Conservation (phyloP, 2,329 filamentous ascomycete genomes). For the Apiospora sp. region DNA sequence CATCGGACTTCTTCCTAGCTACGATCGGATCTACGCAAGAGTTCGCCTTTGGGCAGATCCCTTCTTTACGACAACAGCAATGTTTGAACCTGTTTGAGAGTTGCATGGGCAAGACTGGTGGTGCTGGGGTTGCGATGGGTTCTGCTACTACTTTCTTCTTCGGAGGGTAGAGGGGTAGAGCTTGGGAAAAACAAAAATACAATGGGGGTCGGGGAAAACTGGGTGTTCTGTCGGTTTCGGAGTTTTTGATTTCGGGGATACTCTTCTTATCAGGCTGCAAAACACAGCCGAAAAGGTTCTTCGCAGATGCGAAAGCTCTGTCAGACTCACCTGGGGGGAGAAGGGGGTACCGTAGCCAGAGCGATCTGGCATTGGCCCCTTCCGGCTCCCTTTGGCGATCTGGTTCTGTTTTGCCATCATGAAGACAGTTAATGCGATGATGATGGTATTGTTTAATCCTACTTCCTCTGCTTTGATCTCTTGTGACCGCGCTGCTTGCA, state of each 20-base stretch:
- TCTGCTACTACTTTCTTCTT: neutral
- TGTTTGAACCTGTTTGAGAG: neutral
- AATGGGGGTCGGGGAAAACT: neutral
- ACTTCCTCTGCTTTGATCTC: neutral
- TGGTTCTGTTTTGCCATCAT: neutral
- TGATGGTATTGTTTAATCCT: constrained; percentile 15
- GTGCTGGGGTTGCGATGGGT: neutral
- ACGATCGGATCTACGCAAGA: neutral
- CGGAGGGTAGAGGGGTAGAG: neutral
- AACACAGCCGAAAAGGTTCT: neutral
- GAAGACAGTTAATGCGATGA: constrained; percentile 12
- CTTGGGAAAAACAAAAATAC: neutral
- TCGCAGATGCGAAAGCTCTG: constrained; percentile 5
- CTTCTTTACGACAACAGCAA: neutral
- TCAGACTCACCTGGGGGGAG: neutral
- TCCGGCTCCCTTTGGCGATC: neutral
- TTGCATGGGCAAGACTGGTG: neutral
- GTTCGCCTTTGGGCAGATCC: neutral
- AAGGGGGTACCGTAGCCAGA: neutral
- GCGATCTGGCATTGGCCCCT: neutral
- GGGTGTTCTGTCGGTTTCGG: constrained; percentile 3
- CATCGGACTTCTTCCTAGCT: neutral
- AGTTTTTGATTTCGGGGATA: neutral
- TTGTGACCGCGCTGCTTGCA: neutral
- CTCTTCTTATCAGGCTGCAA: neutral